Evolutionary conservation across 2,329 filamentous ascomycete species (phyloP).

Genomic region (Epichloe uncinata): DNA sequence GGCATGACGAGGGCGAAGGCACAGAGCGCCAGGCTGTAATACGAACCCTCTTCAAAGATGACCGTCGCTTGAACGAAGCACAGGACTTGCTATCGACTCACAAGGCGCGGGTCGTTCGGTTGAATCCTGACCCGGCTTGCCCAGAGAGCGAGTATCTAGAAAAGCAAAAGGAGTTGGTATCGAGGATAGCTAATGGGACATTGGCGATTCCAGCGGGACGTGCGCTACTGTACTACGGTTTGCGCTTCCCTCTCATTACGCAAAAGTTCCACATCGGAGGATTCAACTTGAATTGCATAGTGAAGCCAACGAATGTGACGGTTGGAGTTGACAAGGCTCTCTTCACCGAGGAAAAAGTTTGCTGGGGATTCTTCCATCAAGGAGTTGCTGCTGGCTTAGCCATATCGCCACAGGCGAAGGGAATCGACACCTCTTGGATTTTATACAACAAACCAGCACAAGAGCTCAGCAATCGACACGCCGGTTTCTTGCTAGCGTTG

Average conservation of each 20-base stretch:
- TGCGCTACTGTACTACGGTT: constrained; percentile 76
- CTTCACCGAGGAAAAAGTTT: constrained; percentile 92
- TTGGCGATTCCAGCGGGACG: constrained; percentile 80
- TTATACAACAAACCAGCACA: constrained; percentile 84
- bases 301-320: constrained; percentile 83
- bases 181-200: constrained; percentile 74
- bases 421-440: constrained; percentile 98
- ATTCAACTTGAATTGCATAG: constrained; percentile 82
- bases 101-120: constrained; percentile 64
- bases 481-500: constrained; percentile 79
- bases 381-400: constrained; percentile 86
- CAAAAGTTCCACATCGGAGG: constrained; percentile 83
- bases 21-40: constrained; percentile 75
- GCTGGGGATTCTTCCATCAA: constrained; percentile 97
- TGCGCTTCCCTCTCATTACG: constrained; percentile 76
- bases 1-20: constrained; percentile 68
- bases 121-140: constrained; percentile 62
- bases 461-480: constrained; percentile 91
- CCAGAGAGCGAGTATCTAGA: constrained; percentile 80
- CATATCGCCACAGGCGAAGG: constrained; percentile 78
- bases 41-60: constrained; percentile 77
- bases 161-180: constrained; percentile 80
- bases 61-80: constrained; percentile 79
- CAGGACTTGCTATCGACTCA: constrained; percentile 74
- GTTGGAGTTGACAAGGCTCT: constrained; percentile 81